phyloP scores from a whole-genome alignment of 108 stramenopile species.

The Cyclotella choctawhatcheeana region DNA sequence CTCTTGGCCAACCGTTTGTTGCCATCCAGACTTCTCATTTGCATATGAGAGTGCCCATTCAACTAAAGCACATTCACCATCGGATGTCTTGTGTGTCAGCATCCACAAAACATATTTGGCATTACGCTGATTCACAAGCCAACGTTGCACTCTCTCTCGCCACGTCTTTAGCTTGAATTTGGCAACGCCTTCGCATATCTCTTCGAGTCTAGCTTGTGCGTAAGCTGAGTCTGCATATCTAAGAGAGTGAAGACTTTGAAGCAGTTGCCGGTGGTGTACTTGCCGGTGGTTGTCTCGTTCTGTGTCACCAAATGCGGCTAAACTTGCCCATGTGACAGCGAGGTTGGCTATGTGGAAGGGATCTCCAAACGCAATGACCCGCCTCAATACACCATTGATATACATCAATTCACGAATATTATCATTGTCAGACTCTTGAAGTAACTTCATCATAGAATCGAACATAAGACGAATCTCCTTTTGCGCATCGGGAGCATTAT shows the following conservation, averaged over 20 bases:
- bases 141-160: slow-evolving; percentile 13
- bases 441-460: neutral
- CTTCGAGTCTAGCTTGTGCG: neutral
- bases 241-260: slow-evolving; percentile 7
- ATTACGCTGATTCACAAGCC: slow-evolving; percentile 20
- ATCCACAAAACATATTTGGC: neutral
- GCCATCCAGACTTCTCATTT: neutral
- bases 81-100: neutral
- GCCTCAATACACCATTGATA: neutral
- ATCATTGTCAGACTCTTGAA: neutral
- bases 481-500: neutral
- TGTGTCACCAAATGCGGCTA: slow-evolving; percentile 1
- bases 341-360: slow-evolving; percentile 6
- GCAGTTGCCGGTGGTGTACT: slow-evolving; percentile 4
- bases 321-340: neutral
- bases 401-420: neutral
- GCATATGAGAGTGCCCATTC: slow-evolving; percentile 13
- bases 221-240: neutral
- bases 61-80: neutral
- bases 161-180: neutral
- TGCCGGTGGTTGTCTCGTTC: slow-evolving; percentile 2
- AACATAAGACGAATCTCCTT: neutral
- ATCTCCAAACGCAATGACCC: neutral
- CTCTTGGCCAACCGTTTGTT: neutral
- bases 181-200: neutral